A percentile compares a stretch with the other conserved stretches of the same genome.
These are phyloP conservation scores for Sordariomycetes sp. DNA, from an alignment of 2,329 filamentous ascomycete genomes.

Conservation along the genomic window DNA sequence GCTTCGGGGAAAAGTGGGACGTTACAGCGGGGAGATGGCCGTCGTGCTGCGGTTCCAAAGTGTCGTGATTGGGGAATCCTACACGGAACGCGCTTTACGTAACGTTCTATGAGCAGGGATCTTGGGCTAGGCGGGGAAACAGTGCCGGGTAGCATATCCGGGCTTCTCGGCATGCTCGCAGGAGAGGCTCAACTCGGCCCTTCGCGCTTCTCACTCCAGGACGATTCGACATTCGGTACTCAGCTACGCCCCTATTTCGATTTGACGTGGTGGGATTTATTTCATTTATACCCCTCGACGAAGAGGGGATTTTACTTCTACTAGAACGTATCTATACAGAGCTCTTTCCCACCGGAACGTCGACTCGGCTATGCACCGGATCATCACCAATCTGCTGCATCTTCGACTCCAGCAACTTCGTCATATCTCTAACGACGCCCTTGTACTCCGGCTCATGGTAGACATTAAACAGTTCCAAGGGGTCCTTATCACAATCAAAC, in stretches of 20 bases:
- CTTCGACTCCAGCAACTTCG: constrained; percentile 29
- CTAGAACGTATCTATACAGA: too few relatives aligned
- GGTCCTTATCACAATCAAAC: constrained; percentile 39
- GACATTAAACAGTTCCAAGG: constrained; percentile 35
- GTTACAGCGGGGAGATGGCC: neutral
- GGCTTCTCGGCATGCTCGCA: too few relatives aligned
- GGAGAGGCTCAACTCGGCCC: too few relatives aligned
- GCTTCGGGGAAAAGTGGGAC: neutral
- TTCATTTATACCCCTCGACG: too few relatives aligned
- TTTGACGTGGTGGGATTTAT: too few relatives aligned
- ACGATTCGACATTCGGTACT: too few relatives aligned
- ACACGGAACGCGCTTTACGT: neutral
- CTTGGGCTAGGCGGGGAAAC: too few relatives aligned
- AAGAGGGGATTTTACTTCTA: too few relatives aligned
- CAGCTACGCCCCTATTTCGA: too few relatives aligned
- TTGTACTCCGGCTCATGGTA: constrained; percentile 26
- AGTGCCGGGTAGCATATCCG: too few relatives aligned
- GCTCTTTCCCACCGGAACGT: neutral
- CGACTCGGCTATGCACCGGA: constrained; percentile 15
- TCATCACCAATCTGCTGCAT: constrained; percentile 42
- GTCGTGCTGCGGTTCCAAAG: neutral
- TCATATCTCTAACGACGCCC: constrained; percentile 28
- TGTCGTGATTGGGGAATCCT: neutral
- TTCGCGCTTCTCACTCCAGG: too few relatives aligned
- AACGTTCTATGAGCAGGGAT: too few relatives aligned